A percentile compares a stretch with the other conserved stretches of the same genome.
Evolutionary conservation across 345 rosid species (phyloP).

Genomic region (Camelina sativa): DNA sequence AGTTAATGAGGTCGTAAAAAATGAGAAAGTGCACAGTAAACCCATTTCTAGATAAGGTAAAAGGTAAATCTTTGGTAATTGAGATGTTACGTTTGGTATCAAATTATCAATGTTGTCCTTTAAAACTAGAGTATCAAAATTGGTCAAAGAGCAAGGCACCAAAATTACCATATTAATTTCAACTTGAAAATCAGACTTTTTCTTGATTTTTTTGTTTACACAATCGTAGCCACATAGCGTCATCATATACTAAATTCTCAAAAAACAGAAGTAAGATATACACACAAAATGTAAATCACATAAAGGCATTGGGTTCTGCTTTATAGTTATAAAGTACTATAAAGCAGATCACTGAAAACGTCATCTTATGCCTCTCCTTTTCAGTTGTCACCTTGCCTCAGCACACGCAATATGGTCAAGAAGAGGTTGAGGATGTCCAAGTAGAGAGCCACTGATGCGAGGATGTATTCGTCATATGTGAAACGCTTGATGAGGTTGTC

Average conservation of each 20-base stretch:
- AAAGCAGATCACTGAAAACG: slow-evolving; percentile 4
- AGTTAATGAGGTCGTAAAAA: too few species aligned
- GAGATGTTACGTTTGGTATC: not conserved
- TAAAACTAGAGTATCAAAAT: not conserved
- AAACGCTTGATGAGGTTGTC: slow-evolving; percentile 92
- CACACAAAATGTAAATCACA: slow-evolving; percentile 40
- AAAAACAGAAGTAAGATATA: slow-evolving; percentile 26
- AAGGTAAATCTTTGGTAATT: too few species aligned
- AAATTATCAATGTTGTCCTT: not conserved
- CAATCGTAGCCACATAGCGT: slow-evolving; percentile 19
- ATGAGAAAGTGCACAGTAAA: too few species aligned
- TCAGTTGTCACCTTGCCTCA: slow-evolving; percentile 66
- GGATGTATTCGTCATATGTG: slow-evolving; percentile 89
- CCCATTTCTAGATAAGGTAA: too few species aligned
- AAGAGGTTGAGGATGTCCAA: slow-evolving; percentile 92
- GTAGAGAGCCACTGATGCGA: slow-evolving; percentile 87
- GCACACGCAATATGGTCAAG: slow-evolving; percentile 80
- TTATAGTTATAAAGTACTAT: slow-evolving; percentile 14
- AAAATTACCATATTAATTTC: slow-evolving; percentile 12
- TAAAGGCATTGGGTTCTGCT: slow-evolving; percentile 1
- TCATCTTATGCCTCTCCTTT: not conserved
- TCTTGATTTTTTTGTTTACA: not conserved
- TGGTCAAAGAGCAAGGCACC: not conserved
- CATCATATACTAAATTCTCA: slow-evolving; percentile 19
- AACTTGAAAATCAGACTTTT: not conserved